Percentiles rank a stretch among this genome's conserved stretches.
phyloP scores from a whole-genome alignment of 306 rosid genomes.

The Dalbergia oliveri region DNA sequence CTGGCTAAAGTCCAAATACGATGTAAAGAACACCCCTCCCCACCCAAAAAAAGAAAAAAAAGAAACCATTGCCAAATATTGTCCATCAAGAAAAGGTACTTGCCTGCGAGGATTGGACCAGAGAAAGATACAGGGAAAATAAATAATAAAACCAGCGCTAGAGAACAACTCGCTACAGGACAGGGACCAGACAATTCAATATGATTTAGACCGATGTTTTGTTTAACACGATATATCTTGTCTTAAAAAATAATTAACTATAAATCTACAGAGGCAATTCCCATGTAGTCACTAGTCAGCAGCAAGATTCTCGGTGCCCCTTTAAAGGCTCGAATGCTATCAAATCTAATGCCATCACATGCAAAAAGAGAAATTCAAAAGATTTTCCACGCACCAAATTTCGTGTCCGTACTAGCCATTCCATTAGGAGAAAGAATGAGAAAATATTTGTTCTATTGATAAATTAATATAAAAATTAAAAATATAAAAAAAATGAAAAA shows the following conservation, averaged over 20 bases:
- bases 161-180: slow-evolving; percentile 29
- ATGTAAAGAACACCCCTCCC: no score
- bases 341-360: slow-evolving; percentile 49
- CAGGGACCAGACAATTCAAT: slow-evolving; percentile 36
- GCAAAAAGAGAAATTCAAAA: slow-evolving; percentile 40
- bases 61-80: not conserved
- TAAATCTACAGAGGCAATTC: slow-evolving; percentile 43
- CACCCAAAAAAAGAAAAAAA: not conserved
- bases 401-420: not conserved
- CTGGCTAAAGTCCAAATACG: not conserved
- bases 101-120: not conserved
- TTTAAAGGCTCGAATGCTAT: slow-evolving; percentile 18
- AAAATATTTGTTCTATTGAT: no score
- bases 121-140: not conserved
- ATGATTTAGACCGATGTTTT: slow-evolving; percentile 23
- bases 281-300: slow-evolving; percentile 39
- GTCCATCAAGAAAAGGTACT: not conserved
- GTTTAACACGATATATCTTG: slow-evolving; percentile 25
- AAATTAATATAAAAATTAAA: no score
- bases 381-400: slow-evolving; percentile 25
- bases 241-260: slow-evolving; percentile 23
- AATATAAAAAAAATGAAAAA: no score
- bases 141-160: not conserved
- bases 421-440: no score
- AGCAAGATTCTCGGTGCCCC: slow-evolving; percentile 66